These are phyloP conservation scores for Halophytophthora batemanensis DNA, from an alignment of 352 stramenopile species.

Conservation along the genomic window DNA sequence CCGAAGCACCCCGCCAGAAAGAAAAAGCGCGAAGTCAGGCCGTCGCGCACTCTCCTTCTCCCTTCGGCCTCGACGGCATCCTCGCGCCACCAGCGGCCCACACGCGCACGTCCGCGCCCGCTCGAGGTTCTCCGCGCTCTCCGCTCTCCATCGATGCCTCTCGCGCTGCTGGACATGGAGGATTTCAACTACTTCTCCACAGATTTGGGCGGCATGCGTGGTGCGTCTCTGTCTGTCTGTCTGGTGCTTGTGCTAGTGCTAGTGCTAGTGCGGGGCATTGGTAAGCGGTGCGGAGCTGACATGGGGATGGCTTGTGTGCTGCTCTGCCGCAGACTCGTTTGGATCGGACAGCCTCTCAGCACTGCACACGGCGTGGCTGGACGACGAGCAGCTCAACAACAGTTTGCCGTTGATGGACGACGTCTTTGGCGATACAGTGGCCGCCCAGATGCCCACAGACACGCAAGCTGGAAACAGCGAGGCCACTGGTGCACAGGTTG, in stretches of 20 bases:
- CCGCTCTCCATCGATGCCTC: constrained; percentile 21
- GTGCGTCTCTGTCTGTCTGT: constrained; percentile 10
- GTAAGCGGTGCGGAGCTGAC: no score
- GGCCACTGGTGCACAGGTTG: constrained; percentile 18
- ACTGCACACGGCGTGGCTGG: constrained; percentile 35
- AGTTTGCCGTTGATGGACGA: constrained; percentile 29
- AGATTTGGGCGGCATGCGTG: constrained; percentile 11
- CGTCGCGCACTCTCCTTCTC: not conserved
- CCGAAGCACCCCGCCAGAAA: constrained; percentile 7
- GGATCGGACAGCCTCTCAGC: constrained; percentile 28
- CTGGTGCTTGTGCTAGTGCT: not conserved
- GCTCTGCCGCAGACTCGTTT: constrained; percentile 20
- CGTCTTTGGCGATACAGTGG: constrained; percentile 25
- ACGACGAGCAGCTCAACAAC: constrained; percentile 48
- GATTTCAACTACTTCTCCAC: constrained; percentile 20
- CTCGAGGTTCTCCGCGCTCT: not conserved
- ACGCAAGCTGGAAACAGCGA: constrained; percentile 10
- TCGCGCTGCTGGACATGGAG: constrained; percentile 25
- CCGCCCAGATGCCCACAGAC: constrained; percentile 20
- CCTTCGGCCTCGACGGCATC: constrained; percentile 1
- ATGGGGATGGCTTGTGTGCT: no score
- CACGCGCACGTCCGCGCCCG: not conserved
- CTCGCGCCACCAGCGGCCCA: no score
- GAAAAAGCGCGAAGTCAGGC: constrained; percentile 2
- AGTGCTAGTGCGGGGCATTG: no score